Evolutionary conservation across 73 alveolate genomes (phyloP).

Genomic region (Chromera velia): DNA sequence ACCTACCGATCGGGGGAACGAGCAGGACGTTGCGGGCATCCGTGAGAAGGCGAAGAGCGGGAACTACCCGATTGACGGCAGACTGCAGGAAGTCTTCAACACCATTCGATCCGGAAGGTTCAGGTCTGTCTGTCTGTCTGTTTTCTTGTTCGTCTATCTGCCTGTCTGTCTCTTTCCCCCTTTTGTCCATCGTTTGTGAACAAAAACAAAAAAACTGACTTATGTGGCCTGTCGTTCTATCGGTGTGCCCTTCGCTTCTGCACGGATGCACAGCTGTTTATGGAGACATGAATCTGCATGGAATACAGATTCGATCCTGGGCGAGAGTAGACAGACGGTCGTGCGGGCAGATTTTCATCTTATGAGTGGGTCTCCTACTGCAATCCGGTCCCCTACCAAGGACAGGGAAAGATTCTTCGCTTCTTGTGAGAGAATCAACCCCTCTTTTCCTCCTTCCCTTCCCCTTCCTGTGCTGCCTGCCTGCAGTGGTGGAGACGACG

Average conservation of each 20-base stretch:
- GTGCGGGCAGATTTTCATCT: too few species aligned
- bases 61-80: constrained; percentile 31
- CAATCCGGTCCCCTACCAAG: too few species aligned
- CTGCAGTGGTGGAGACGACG: constrained; percentile 16
- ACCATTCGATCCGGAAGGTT: constrained; percentile 32
- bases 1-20: too few species aligned
- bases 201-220: background rate
- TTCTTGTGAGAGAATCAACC: too few species aligned
- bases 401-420: too few species aligned
- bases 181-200: background rate
- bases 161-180: too few species aligned
- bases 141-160: too few species aligned
- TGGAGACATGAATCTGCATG: too few species aligned
- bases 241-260: background rate
- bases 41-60: constrained; percentile 30
- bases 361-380: too few species aligned
- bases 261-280: background rate
- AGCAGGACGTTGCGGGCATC: constrained; percentile 24
- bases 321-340: too few species aligned
- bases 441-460: too few species aligned
- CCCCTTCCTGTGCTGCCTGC: background rate
- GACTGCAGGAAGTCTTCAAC: constrained; percentile 45
- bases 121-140: background rate
- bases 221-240: background rate
- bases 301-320: too few species aligned